These are phyloP conservation scores for Blastomyces parvus DNA, from an alignment of 2,329 filamentous ascomycete species.

Conservation along the genomic window DNA sequence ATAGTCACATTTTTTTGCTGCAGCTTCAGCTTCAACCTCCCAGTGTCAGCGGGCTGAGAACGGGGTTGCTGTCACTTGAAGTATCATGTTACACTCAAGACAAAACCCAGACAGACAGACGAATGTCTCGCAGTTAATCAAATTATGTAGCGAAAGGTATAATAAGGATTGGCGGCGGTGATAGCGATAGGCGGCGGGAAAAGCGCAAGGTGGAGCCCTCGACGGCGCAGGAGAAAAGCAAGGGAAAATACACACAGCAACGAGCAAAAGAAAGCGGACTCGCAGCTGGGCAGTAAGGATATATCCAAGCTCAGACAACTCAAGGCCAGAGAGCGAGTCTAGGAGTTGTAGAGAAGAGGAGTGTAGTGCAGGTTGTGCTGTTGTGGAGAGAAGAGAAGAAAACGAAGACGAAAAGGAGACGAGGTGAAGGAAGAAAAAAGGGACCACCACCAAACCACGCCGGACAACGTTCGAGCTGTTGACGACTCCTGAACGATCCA, in stretches of 20 bases:
- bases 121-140: background rate
- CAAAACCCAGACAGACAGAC: background rate
- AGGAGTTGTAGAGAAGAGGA: background rate
- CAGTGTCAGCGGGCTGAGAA: background rate
- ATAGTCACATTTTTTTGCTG: conserved; percentile 1
- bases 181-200: background rate
- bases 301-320: background rate
- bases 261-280: background rate
- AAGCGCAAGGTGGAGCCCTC: background rate
- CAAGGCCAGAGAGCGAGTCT: background rate
- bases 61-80: background rate
- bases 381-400: too few species aligned
- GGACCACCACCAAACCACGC: too few species aligned
- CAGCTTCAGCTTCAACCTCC: background rate
- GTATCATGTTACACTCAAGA: background rate
- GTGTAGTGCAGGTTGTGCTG: too few species aligned
- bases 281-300: background rate
- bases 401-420: too few species aligned
- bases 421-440: too few species aligned
- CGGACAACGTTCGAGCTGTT: too few species aligned
- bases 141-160: background rate
- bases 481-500: too few species aligned
- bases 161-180: background rate
- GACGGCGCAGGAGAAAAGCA: background rate
- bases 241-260: too few species aligned